Evolutionary conservation across 176 grass and related monocot genomes (phyloP).

Genomic region (Melocanna baccifera): DNA sequence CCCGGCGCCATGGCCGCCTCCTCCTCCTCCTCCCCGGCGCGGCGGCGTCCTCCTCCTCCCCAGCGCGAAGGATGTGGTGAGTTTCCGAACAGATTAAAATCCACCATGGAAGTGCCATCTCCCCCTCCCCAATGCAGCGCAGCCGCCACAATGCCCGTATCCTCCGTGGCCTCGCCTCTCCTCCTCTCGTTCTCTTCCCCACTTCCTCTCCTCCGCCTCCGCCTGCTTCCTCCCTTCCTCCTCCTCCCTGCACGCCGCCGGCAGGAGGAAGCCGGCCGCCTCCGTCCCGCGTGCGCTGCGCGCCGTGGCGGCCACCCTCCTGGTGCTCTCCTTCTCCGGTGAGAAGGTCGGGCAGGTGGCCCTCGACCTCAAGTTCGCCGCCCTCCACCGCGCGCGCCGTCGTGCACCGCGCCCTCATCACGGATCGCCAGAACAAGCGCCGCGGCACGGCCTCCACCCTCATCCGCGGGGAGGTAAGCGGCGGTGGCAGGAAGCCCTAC

Average conservation of each 20-base stretch:
- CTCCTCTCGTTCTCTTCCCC: slow-evolving; percentile 41
- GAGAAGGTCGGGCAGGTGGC: slow-evolving; percentile 66
- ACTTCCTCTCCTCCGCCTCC: slow-evolving; percentile 29
- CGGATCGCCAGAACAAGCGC: slow-evolving; percentile 89
- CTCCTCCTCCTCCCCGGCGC: no score
- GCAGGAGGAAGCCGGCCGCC: slow-evolving; percentile 24
- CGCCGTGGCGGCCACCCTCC: slow-evolving; percentile 60
- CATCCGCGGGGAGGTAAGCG: slow-evolving; percentile 74
- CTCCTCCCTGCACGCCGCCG: not conserved
- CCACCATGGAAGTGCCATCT: no score
- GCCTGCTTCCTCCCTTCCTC: slow-evolving; percentile 10
- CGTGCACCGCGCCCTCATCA: slow-evolving; percentile 84
- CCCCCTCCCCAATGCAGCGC: slow-evolving; percentile 17
- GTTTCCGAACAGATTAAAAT: no score
- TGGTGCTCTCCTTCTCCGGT: slow-evolving; percentile 77
- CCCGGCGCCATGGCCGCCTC: no score
- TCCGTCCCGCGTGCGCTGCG: slow-evolving; percentile 59
- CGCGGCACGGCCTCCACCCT: slow-evolving; percentile 92
- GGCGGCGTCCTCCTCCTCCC: no score
- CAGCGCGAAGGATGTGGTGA: no score
- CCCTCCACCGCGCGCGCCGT: slow-evolving; percentile 71
- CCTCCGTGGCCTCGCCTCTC: slow-evolving; percentile 38
- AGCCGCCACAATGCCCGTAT: slow-evolving; percentile 42
- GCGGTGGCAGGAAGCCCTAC: slow-evolving; percentile 88
- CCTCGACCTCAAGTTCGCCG: slow-evolving; percentile 63